Conservation (phyloP, 2,329 filamentous ascomycete species). For the Xylariaceae sp. region DNA sequence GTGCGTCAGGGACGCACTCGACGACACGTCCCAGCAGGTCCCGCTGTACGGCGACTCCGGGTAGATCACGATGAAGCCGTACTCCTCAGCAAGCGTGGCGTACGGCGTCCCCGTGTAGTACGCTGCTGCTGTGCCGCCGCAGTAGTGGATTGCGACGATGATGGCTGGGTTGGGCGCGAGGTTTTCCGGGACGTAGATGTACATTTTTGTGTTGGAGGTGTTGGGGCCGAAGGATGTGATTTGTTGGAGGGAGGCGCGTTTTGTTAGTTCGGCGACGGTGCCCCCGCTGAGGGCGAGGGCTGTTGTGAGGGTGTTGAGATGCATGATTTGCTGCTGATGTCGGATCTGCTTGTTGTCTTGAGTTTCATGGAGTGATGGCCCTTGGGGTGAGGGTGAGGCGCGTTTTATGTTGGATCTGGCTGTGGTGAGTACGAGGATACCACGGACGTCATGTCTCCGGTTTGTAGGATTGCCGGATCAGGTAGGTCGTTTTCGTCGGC, state of each 20-base stretch:
- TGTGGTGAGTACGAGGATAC: neutral
- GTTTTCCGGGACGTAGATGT: slow-evolving; percentile 38
- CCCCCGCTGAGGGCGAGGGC: slow-evolving; percentile 17
- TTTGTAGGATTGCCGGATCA: neutral
- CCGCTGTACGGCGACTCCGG: slow-evolving; percentile 47
- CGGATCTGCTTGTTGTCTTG: too few relatives aligned
- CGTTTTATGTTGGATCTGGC: neutral
- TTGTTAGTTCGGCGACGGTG: slow-evolving; percentile 9
- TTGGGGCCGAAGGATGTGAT: slow-evolving; percentile 32
- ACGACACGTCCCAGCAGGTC: slow-evolving; percentile 48
- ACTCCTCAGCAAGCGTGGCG: slow-evolving; percentile 35
- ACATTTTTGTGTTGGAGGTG: slow-evolving; percentile 41
- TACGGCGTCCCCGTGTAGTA: slow-evolving; percentile 48
- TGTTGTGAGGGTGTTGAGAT: slow-evolving; percentile 2
- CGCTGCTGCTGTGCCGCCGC: slow-evolving; percentile 43
- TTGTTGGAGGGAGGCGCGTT: slow-evolving; percentile 23
- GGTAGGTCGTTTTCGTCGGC: neutral
- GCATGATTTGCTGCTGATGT: slow-evolving; percentile 3
- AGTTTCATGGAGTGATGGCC: neutral
- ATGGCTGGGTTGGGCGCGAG: slow-evolving; percentile 40
- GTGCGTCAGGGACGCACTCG: slow-evolving; percentile 44
- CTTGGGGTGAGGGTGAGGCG: neutral
- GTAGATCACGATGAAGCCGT: slow-evolving; percentile 49
- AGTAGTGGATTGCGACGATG: slow-evolving; percentile 51
- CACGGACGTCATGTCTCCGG: neutral